Conservation (phyloP, 1,139 yeast species). For the Taphrina deformans region DNA sequence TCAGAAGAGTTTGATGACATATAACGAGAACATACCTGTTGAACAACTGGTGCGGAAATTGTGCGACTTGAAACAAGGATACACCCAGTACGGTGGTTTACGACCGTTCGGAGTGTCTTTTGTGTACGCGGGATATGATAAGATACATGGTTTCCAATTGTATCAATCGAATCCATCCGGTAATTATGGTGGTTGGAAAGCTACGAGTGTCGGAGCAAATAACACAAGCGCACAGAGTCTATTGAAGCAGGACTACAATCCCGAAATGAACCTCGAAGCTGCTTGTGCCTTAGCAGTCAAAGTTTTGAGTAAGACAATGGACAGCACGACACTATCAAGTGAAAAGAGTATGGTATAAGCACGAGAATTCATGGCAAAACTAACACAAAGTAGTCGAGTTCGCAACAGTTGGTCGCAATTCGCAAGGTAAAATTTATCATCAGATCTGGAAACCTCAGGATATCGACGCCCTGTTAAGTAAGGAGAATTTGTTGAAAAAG, state of each 20-base stretch:
- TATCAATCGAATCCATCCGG: slow-evolving; percentile 97
- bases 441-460: slow-evolving; percentile 79
- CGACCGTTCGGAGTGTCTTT: slow-evolving; percentile 98
- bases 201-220: slow-evolving; percentile 95
- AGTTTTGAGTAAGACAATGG: slow-evolving; percentile 92
- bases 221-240: slow-evolving; percentile 94
- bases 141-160: slow-evolving; percentile 82
- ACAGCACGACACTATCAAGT: slow-evolving; percentile 76
- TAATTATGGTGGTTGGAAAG: slow-evolving; percentile 97
- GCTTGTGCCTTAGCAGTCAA: slow-evolving; percentile 88
- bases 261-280: slow-evolving; percentile 70
- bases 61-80: slow-evolving; percentile 95
- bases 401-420: slow-evolving; percentile 65
- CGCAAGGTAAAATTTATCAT: slow-evolving; percentile 58
- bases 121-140: slow-evolving; percentile 94
- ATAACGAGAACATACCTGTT: slow-evolving; percentile 88
- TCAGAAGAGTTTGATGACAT: slow-evolving; percentile 78
- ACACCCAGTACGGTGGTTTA: slow-evolving; percentile 94
- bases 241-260: slow-evolving; percentile 90
- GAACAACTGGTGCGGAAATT: slow-evolving; percentile 83
- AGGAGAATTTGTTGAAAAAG: slow-evolving; percentile 45
- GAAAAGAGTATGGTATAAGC: slow-evolving; percentile 61
- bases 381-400: slow-evolving; percentile 59
- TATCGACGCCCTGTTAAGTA: slow-evolving; percentile 70
- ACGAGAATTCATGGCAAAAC: background rate